Conservation (phyloP, 352 stramenopile genomes). For the Phytophthora pistaciae region DNA sequence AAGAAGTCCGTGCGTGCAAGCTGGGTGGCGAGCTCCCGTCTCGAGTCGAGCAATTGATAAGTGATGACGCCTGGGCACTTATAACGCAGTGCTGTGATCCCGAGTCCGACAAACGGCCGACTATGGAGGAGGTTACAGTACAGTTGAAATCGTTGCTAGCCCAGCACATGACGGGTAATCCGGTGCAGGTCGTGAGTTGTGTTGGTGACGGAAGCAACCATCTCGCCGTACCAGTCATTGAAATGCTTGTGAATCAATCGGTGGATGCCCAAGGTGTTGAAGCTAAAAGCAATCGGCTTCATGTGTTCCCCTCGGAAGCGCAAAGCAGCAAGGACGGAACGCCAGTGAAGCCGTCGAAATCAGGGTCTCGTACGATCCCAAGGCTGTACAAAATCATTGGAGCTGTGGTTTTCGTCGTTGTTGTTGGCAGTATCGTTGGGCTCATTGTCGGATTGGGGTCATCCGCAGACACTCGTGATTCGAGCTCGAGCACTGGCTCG, state of each 20-base stretch:
- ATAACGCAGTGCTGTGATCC: background rate
- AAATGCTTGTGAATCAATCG: background rate
- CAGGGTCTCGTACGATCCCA: background rate
- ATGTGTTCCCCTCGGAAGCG: no score
- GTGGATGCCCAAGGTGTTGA: background rate
- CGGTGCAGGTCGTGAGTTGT: no score
- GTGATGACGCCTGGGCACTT: background rate
- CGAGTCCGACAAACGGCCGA: background rate
- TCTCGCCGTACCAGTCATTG: background rate
- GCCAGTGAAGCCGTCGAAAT: background rate
- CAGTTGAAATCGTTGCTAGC: background rate
- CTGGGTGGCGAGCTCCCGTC: background rate
- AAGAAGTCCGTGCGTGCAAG: background rate
- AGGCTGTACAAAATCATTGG: background rate
- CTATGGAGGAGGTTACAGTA: background rate
- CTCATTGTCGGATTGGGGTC: background rate
- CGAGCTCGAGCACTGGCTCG: background rate
- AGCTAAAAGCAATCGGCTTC: no score
- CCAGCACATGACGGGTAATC: background rate
- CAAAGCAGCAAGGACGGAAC: background rate
- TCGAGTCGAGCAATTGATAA: background rate
- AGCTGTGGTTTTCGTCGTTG: background rate
- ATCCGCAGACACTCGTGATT: background rate
- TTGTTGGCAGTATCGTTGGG: background rate
- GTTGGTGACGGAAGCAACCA: no score